Conservation (phyloP, 1,284 basidiomycete species). For the Neotropicomus parvogracilis region DNA sequence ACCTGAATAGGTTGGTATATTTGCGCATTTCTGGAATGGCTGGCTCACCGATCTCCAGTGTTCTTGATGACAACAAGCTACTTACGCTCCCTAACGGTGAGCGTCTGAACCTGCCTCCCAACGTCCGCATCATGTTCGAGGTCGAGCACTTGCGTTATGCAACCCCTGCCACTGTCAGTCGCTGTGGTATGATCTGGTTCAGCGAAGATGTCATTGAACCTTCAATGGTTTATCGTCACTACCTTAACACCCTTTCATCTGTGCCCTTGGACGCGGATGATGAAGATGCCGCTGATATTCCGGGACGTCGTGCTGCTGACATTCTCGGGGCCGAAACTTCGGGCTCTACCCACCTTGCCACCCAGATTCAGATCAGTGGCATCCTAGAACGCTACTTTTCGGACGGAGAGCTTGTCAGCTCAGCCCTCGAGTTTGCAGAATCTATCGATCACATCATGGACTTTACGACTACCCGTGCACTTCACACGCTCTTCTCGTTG, state of each 20-base stretch:
- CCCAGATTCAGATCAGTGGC: slow-evolving; percentile 77
- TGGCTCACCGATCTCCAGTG: slow-evolving; percentile 49
- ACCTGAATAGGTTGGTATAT: slow-evolving; percentile 83
- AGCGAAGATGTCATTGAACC: slow-evolving; percentile 93
- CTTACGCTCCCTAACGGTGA: slow-evolving; percentile 98
- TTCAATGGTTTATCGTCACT: slow-evolving; percentile 88
- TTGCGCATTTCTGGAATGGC: not conserved
- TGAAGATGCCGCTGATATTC: slow-evolving; percentile 69
- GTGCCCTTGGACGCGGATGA: slow-evolving; percentile 89
- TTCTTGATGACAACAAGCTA: slow-evolving; percentile 98
- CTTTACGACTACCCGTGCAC: slow-evolving; percentile 87
- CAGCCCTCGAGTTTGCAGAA: slow-evolving; percentile 77
- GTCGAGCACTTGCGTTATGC: slow-evolving; percentile 98
- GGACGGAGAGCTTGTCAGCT: slow-evolving; percentile 76
- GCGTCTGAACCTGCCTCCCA: slow-evolving; percentile 93
- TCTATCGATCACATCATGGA: slow-evolving; percentile 98
- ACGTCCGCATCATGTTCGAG: slow-evolving; percentile 99
- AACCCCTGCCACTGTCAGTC: slow-evolving; percentile 97
- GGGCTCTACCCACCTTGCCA: slow-evolving; percentile 63
- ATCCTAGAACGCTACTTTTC: slow-evolving; percentile 83
- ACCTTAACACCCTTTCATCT: slow-evolving; percentile 75
- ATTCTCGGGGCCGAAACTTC: slow-evolving; percentile 47
- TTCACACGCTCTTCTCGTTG: slow-evolving; percentile 95
- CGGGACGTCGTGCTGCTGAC: slow-evolving; percentile 59
- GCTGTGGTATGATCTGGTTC: slow-evolving; percentile 99